Percentiles rank a stretch among this genome's conserved stretches.
These are phyloP conservation scores for Mycena haematopus DNA, from an alignment of 768 basidiomycete genomes.

Conservation along the genomic window DNA sequence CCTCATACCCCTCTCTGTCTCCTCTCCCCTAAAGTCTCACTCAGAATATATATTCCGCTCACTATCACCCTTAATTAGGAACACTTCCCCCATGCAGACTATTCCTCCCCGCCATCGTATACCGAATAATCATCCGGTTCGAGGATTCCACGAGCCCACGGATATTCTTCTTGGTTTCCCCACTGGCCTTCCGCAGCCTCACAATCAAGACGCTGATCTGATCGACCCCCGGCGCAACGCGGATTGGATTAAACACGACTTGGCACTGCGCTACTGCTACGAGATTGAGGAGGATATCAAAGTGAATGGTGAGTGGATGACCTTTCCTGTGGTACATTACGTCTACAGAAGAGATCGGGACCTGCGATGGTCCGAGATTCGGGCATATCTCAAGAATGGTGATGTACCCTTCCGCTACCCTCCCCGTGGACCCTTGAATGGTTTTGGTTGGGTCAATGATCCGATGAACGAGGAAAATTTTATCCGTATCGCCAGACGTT, in stretches of 20 bases:
- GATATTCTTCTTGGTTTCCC: slow-evolving; percentile 5
- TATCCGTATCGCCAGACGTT: background rate
- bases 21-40: too few species aligned
- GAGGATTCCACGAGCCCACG: background rate
- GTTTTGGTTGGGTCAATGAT: slow-evolving; percentile 2
- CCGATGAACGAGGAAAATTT: slow-evolving; percentile 3
- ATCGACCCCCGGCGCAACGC: slow-evolving; percentile 1
- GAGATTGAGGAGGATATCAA: background rate
- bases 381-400: background rate
- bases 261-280: background rate
- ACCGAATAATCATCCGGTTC: background rate
- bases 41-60: background rate
- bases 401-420: background rate
- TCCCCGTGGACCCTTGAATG: background rate
- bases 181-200: too few species aligned
- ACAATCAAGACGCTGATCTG: background rate
- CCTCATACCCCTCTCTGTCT: too few species aligned
- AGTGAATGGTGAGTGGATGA: background rate
- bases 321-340: background rate
- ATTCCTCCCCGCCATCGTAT: background rate
- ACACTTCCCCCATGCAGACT: too few species aligned
- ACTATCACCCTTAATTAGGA: too few species aligned
- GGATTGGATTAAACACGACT: background rate
- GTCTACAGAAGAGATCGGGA: slow-evolving; percentile 9
- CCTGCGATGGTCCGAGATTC: slow-evolving; percentile 1